A percentile compares a stretch with the other conserved stretches of the same genome.
phyloP scores from a whole-genome alignment of 495 filamentous ascomycete species.

The Penicillium atrosanguineum region DNA sequence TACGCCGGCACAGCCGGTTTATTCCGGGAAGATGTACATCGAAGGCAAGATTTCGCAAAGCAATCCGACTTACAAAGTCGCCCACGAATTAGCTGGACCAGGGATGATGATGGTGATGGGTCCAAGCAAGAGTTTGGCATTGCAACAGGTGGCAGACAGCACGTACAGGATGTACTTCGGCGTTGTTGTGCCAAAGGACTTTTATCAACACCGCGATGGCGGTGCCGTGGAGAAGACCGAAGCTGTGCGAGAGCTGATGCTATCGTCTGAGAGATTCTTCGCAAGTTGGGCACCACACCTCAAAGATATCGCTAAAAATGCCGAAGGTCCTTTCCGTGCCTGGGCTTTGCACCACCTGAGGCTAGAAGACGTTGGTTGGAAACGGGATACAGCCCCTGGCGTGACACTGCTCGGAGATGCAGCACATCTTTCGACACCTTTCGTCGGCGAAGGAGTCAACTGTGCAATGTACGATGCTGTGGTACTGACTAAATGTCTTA shows the following conservation, averaged over 20 bases:
- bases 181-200: conserved; percentile 2
- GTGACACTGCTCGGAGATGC: conserved; percentile 59
- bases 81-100: conserved; percentile 12
- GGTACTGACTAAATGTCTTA: conserved; percentile 25
- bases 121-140: background rate
- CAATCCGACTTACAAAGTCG: conserved; percentile 15
- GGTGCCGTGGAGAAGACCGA: conserved; percentile 10
- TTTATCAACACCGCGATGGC: conserved; percentile 9
- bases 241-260: conserved; percentile 2
- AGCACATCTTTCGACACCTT: conserved; percentile 58
- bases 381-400: background rate
- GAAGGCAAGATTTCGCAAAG: conserved; percentile 15
- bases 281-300: conserved; percentile 12
- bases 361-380: background rate
- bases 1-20: conserved; percentile 13
- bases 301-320: conserved; percentile 7
- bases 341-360: conserved; percentile 7
- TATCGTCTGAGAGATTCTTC: conserved; percentile 11
- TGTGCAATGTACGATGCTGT: conserved; percentile 53
- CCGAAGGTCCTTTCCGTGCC: conserved; percentile 19
- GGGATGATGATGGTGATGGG: conserved; percentile 17
- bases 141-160: conserved; percentile 18
- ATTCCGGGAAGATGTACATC: conserved; percentile 18
- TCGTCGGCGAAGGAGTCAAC: conserved; percentile 59
- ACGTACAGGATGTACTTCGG: conserved; percentile 23